These are phyloP conservation scores for Cantharellus anzutake DNA, from an alignment of 768 basidiomycete genomes.

Conservation along the genomic window DNA sequence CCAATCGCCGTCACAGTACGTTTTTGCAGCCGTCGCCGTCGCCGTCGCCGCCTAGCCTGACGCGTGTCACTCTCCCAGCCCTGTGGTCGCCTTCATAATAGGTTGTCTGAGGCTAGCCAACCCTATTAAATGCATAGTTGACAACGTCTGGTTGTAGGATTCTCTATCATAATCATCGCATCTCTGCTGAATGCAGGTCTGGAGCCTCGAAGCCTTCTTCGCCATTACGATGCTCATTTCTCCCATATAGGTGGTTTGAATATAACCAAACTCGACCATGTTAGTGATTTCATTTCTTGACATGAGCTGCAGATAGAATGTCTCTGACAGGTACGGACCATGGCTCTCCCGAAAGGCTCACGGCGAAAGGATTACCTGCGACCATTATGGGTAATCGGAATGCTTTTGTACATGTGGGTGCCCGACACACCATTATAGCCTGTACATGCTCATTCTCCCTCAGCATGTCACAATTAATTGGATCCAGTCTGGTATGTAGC, in stretches of 20 bases:
- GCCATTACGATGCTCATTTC: neutral
- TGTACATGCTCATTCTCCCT: constrained; percentile 11
- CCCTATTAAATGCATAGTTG: too few relatives aligned
- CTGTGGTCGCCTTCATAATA: constrained; percentile 59
- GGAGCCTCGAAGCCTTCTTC: neutral
- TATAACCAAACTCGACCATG: constrained; percentile 85
- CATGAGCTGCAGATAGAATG: constrained; percentile 1
- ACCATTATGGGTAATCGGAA: constrained; percentile 79
- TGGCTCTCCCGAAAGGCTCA: constrained; percentile 52
- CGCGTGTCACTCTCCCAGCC: constrained; percentile 8
- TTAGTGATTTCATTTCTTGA: constrained; percentile 18
- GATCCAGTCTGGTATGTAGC: constrained; percentile 38
- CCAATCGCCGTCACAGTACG: too few relatives aligned
- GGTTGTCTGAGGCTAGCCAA: constrained; percentile 12
- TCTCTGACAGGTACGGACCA: constrained; percentile 40
- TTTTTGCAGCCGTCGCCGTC: too few relatives aligned
- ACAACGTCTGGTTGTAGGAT: constrained; percentile 21
- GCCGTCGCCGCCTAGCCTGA: neutral
- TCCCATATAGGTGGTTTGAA: constrained; percentile 47
- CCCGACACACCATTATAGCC: constrained; percentile 3
- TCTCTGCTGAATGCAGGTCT: constrained; percentile 68
- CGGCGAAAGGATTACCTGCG: constrained; percentile 63
- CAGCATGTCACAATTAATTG: constrained; percentile 59
- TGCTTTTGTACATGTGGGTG: constrained; percentile 79
- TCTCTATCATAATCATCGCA: constrained; percentile 65